Evolutionary conservation across 768 basidiomycete species (phyloP).

Genomic region (Rossbeevera mucosa): DNA sequence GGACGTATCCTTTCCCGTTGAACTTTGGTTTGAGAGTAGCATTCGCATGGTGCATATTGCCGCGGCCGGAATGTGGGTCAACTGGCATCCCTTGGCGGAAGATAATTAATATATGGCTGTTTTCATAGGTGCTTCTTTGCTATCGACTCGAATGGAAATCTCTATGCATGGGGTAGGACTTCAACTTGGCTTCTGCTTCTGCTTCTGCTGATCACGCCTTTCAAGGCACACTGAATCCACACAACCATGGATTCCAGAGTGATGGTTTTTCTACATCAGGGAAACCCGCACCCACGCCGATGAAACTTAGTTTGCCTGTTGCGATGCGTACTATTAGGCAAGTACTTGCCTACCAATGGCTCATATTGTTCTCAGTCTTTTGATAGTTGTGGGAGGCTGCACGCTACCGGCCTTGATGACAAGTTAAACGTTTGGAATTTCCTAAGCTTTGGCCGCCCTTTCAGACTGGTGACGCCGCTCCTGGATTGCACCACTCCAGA

Average conservation of each 20-base stretch:
- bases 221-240: slow-evolving; percentile 59
- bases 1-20: slow-evolving; percentile 60
- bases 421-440: slow-evolving; percentile 67
- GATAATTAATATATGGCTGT: neutral
- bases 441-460: slow-evolving; percentile 73
- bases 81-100: slow-evolving; percentile 1
- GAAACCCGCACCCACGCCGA: slow-evolving; percentile 49
- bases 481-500: slow-evolving; percentile 41
- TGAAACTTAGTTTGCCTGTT: slow-evolving; percentile 54
- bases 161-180: slow-evolving; percentile 76
- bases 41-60: slow-evolving; percentile 65
- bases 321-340: slow-evolving; percentile 65
- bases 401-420: slow-evolving; percentile 62
- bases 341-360: neutral
- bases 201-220: slow-evolving; percentile 2
- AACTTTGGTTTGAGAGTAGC: slow-evolving; percentile 51
- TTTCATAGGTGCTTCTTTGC: slow-evolving; percentile 82
- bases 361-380: slow-evolving; percentile 4
- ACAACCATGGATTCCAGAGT: slow-evolving; percentile 32
- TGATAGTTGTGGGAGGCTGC: slow-evolving; percentile 71
- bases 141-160: slow-evolving; percentile 64
- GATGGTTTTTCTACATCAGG: slow-evolving; percentile 57
- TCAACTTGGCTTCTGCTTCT: neutral
- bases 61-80: slow-evolving; percentile 76
- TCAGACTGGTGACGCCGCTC: slow-evolving; percentile 43